A percentile compares a stretch with the other conserved stretches of the same genome.
Conservation (phyloP, 2,329 filamentous ascomycete species). For the Fusarium nanum region DNA sequence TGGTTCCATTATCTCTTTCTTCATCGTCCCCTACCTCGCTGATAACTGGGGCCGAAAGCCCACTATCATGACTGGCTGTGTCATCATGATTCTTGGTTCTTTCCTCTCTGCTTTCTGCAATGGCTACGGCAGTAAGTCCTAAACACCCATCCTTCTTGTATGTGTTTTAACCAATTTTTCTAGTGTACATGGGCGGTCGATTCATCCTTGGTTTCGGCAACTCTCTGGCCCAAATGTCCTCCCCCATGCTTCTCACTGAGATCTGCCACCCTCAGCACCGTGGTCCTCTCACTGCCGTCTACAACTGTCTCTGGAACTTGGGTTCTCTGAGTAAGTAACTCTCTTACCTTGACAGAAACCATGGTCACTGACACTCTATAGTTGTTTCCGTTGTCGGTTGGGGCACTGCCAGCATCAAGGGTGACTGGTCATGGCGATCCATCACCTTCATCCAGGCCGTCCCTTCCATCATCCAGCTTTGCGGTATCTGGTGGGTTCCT, state of each 20-base stretch:
- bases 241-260: constrained; percentile 73
- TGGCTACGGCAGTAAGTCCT: constrained; percentile 56
- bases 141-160: no score
- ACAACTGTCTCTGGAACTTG: constrained; percentile 76
- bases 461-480: constrained; percentile 70
- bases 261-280: constrained; percentile 76
- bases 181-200: constrained; percentile 56
- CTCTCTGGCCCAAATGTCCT: constrained; percentile 71
- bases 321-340: constrained; percentile 57
- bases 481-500: constrained; percentile 75
- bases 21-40: constrained; percentile 59
- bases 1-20: constrained; percentile 60
- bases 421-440: constrained; percentile 75
- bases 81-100: constrained; percentile 60
- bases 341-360: neutral
- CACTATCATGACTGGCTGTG: constrained; percentile 58
- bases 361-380: constrained; percentile 1
- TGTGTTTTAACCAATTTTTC: neutral
- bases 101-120: constrained; percentile 57
- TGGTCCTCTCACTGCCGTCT: constrained; percentile 72
- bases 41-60: constrained; percentile 58
- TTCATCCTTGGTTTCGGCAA: constrained; percentile 72
- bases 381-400: constrained; percentile 72
- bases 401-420: constrained; percentile 68
- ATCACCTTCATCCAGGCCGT: constrained; percentile 73